Conservation (phyloP, 106 monocot species). For the Acanthochlamys bracteata region DNA sequence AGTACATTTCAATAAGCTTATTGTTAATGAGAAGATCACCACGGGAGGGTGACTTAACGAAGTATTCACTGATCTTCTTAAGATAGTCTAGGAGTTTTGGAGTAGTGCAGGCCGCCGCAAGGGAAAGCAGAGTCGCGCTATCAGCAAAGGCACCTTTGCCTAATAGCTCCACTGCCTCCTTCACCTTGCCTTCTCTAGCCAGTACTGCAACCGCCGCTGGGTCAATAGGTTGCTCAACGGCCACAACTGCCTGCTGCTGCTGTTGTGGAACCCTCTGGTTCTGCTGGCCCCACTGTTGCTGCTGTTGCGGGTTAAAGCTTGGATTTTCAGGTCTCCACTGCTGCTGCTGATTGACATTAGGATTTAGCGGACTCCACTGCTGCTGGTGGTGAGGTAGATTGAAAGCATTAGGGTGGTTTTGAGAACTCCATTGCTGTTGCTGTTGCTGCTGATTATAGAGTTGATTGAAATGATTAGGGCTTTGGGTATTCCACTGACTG, state of each 20-base stretch:
- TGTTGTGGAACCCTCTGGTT: not conserved
- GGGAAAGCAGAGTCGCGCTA: constrained; percentile 33
- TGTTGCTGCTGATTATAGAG: not conserved
- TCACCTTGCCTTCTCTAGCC: constrained; percentile 54
- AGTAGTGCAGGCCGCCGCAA: constrained; percentile 43
- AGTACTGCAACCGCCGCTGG: constrained; percentile 46
- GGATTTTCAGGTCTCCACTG: not conserved
- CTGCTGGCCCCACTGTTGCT: not conserved
- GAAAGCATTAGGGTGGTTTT: not conserved
- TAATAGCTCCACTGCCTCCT: constrained; percentile 58
- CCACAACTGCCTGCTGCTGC: constrained; percentile 1
- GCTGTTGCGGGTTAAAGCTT: not conserved
- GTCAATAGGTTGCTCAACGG: constrained; percentile 22
- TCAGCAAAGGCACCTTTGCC: constrained; percentile 45
- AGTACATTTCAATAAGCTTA: constrained; percentile 56
- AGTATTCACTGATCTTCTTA: constrained; percentile 71
- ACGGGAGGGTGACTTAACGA: constrained; percentile 58
- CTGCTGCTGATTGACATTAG: not conserved
- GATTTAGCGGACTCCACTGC: not conserved
- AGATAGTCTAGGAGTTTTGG: constrained; percentile 63
- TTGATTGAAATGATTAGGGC: not conserved
- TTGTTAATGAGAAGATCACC: constrained; percentile 64
- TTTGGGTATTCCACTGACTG: constrained; percentile 1
- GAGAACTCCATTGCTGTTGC: not conserved
- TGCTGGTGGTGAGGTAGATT: not conserved